These are phyloP conservation scores for Eucalyptus polyanthemos DNA, from an alignment of 345 rosid species.

Conservation along the genomic window DNA sequence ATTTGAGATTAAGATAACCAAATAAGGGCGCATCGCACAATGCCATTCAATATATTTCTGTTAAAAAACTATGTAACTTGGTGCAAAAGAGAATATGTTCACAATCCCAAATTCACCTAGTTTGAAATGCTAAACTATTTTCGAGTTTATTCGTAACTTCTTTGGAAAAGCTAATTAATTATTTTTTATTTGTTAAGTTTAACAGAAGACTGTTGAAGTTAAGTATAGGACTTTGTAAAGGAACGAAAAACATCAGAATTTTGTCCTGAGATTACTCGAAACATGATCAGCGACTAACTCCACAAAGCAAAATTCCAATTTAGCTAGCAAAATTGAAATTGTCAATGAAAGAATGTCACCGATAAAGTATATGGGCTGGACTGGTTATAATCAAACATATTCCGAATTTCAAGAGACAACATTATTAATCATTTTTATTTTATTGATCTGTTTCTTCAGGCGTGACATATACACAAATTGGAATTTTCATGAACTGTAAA, in stretches of 20 bases:
- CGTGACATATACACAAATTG: not conserved
- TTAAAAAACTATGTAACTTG: not conserved
- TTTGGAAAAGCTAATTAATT: not conserved
- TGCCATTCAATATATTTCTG: not conserved
- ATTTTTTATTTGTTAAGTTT: not conserved
- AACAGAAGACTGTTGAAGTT: not conserved
- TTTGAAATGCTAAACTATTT: not conserved
- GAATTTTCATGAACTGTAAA: not conserved
- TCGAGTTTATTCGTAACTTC: not conserved
- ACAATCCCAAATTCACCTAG: not conserved
- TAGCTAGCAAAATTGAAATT: not conserved
- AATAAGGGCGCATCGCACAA: not conserved
- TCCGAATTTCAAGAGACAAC: not conserved
- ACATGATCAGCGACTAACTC: not conserved
- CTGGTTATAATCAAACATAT: not conserved
- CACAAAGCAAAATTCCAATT: not conserved
- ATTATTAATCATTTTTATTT: not conserved
- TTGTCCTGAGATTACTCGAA: not conserved
- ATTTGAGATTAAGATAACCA: not conserved
- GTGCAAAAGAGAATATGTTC: not conserved
- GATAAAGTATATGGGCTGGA: not conserved
- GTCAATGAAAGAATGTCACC: not conserved
- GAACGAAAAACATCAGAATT: not conserved
- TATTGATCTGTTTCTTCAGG: not conserved
- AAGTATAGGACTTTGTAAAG: not conserved